Conservation (phyloP, 1,284 basidiomycete genomes). For the Cerioporus squamosus region DNA sequence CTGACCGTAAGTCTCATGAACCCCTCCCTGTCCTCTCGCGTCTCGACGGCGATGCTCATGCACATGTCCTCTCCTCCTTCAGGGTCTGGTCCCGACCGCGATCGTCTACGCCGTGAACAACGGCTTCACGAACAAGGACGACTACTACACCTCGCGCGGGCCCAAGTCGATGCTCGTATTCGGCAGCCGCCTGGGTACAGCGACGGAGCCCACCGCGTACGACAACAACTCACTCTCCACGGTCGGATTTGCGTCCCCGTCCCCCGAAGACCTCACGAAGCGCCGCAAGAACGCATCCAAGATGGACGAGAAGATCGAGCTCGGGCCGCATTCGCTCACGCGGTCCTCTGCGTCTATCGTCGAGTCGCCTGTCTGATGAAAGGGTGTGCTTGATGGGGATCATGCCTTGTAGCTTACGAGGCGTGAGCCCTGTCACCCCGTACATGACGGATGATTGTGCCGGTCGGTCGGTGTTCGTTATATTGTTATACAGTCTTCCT, state of each 20-base stretch:
- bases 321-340: not conserved
- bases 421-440: no score
- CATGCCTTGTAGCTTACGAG: no score
- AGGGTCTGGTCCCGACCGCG: slow-evolving; percentile 5
- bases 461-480: no score
- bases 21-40: not conserved
- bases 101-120: slow-evolving; percentile 9
- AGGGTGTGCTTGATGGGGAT: no score
- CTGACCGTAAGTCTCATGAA: slow-evolving; percentile 6
- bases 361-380: no score
- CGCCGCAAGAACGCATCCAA: not conserved
- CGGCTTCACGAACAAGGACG: slow-evolving; percentile 6
- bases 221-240: slow-evolving; percentile 3
- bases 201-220: slow-evolving; percentile 1
- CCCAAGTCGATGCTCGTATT: slow-evolving; percentile 1
- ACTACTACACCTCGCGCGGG: not conserved
- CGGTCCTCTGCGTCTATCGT: no score
- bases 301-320: not conserved
- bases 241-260: slow-evolving; percentile 1
- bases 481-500: no score
- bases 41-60: not conserved
- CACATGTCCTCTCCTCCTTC: not conserved
- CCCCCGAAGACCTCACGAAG: not conserved
- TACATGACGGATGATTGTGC: no score
- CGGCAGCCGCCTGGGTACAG: not conserved